These are phyloP conservation scores for Epichloe coenophiala DNA, from an alignment of 2,329 filamentous ascomycete genomes.

Conservation along the genomic window DNA sequence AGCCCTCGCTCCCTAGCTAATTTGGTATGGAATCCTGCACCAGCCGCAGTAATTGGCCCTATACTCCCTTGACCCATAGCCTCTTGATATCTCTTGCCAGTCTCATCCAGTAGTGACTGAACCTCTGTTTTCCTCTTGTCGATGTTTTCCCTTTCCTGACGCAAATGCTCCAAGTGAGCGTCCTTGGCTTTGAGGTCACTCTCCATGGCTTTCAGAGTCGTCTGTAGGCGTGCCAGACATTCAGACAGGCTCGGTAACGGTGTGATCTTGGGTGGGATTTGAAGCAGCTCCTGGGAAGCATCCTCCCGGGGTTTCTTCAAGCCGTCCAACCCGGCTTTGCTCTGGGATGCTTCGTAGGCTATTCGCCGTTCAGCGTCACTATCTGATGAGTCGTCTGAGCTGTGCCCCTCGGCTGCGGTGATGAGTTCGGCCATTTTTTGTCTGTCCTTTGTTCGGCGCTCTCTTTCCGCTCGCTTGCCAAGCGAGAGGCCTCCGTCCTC, in stretches of 20 bases:
- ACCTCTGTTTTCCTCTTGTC: conserved; percentile 61
- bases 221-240: conserved; percentile 50
- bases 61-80: conserved; percentile 22
- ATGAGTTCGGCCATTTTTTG: conserved; percentile 77
- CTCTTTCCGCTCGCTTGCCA: conserved; percentile 64
- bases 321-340: conserved; percentile 72
- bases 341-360: conserved; percentile 80
- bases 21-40: conserved; percentile 5
- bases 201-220: conserved; percentile 50
- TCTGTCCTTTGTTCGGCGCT: conserved; percentile 51
- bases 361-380: conserved; percentile 58
- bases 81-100: conserved; percentile 50
- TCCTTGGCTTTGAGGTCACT: conserved; percentile 45
- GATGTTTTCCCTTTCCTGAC: conserved; percentile 55
- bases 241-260: conserved; percentile 62
- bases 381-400: conserved; percentile 52
- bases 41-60: conserved; percentile 1
- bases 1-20: conserved; percentile 20
- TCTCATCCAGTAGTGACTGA: conserved; percentile 67
- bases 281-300: conserved; percentile 27
- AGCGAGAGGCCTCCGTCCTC: conserved; percentile 74
- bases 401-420: conserved; percentile 56
- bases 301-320: conserved; percentile 31
- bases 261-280: conserved; percentile 59
- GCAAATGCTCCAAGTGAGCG: conserved; percentile 50